phyloP scores from a whole-genome alignment of 768 basidiomycete genomes.

The Calocera cornea region DNA sequence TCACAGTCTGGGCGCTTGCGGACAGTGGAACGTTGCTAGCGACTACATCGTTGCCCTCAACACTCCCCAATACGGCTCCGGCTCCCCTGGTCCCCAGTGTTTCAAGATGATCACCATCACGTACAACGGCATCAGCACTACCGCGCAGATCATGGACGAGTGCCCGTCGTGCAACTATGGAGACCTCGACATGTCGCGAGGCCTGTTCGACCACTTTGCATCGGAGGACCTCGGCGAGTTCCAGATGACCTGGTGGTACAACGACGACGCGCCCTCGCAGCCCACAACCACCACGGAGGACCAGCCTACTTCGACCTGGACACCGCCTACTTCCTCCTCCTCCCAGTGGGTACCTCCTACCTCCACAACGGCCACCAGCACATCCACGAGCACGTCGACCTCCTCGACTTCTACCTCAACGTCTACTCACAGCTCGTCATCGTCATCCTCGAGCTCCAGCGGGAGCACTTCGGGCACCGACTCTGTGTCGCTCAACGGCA shows the following conservation, averaged over 20 bases:
- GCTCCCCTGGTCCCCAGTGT: conserved; percentile 28
- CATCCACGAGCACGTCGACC: neutral
- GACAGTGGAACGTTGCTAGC: conserved; percentile 3
- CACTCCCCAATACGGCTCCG: neutral
- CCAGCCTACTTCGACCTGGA: neutral
- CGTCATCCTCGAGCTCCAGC: neutral
- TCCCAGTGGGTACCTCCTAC: neutral
- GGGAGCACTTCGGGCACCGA: neutral
- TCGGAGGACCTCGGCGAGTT: conserved; percentile 11
- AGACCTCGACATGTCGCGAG: conserved; percentile 35
- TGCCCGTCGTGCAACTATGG: conserved; percentile 29
- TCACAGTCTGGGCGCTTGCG: conserved; percentile 13
- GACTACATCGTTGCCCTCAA: conserved; percentile 15
- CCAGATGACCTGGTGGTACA: conserved; percentile 9
- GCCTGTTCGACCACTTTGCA: conserved; percentile 35
- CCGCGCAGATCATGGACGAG: conserved; percentile 37
- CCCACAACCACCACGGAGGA: conserved; percentile 2
- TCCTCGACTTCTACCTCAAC: conserved; percentile 7
- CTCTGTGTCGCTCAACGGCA: neutral
- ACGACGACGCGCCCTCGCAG: neutral
- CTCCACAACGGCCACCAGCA: neutral
- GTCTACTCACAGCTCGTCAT: conserved; percentile 1
- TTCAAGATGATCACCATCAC: conserved; percentile 34
- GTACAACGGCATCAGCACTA: conserved; percentile 26
- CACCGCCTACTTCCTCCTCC: neutral